Evolutionary conservation across 2,329 filamentous ascomycete species (phyloP).

Genomic region (Cordyceps cateniannulata): DNA sequence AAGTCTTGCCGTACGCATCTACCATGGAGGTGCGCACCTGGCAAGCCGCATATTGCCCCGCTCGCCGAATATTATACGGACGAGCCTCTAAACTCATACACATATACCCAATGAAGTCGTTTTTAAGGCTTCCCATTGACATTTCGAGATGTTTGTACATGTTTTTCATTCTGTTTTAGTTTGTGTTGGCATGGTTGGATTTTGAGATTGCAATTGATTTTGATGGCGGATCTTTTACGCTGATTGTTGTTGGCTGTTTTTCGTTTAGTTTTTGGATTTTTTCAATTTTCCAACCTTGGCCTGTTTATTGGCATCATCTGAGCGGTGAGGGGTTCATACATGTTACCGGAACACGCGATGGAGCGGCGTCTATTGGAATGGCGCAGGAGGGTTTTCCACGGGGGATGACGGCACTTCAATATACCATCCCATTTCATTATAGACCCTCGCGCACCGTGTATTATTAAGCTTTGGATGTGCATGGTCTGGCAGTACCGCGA

Average conservation of each 20-base stretch:
- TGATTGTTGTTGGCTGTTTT: background rate
- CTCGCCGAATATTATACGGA: no score
- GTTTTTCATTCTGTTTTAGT: background rate
- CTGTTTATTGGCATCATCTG: background rate
- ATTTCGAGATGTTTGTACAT: slow-evolving; percentile 1
- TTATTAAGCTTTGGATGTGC: no score
- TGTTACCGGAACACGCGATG: background rate
- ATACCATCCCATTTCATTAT: background rate
- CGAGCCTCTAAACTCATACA: background rate
- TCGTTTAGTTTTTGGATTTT: background rate
- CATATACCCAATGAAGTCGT: slow-evolving; percentile 1
- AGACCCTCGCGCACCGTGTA: no score
- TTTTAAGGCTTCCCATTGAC: background rate
- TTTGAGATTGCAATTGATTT: background rate
- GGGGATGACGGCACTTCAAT: background rate
- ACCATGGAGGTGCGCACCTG: background rate
- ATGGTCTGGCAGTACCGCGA: no score
- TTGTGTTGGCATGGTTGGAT: slow-evolving; percentile 1
- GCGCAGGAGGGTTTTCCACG: background rate
- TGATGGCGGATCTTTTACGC: background rate
- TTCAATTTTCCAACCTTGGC: background rate
- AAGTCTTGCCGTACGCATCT: background rate
- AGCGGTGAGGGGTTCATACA: background rate
- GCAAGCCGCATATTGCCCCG: background rate
- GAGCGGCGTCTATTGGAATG: background rate